phyloP scores from a whole-genome alignment of 164 flowering plant genomes.

The Warburgia ugandensis region DNA sequence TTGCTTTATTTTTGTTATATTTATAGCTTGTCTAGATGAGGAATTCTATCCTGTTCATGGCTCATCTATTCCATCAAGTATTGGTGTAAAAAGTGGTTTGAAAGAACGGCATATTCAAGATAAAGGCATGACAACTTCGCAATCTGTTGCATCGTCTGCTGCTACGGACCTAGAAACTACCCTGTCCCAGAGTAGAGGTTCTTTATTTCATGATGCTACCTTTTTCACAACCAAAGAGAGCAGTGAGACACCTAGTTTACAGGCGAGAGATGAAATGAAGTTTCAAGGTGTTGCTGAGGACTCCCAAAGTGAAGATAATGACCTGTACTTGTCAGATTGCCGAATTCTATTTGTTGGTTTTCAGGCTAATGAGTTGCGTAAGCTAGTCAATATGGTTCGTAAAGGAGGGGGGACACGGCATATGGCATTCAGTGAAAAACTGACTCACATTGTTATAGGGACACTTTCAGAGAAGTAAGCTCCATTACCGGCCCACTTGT shows the following conservation, averaged over 20 bases:
- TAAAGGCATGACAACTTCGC: conserved; percentile 24
- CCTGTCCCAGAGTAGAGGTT: conserved; percentile 43
- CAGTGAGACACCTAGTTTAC: conserved; percentile 21
- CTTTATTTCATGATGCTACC: conserved; percentile 33
- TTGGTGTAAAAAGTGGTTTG: conserved; percentile 18
- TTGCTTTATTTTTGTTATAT: too few species aligned
- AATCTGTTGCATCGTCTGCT: conserved; percentile 25
- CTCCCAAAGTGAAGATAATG: conserved; percentile 72
- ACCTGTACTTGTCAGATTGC: conserved; percentile 85
- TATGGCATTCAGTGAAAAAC: conserved; percentile 52
- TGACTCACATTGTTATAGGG: conserved; percentile 87
- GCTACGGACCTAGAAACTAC: conserved; percentile 37
- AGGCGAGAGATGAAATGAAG: conserved; percentile 34
- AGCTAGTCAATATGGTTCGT: conserved; percentile 64
- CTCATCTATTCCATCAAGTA: conserved; percentile 30
- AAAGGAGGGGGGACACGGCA: conserved; percentile 92
- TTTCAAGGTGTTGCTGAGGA: conserved; percentile 80
- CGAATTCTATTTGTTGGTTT: conserved; percentile 73
- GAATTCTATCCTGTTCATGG: conserved; percentile 66
- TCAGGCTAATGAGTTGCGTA: conserved; percentile 72
- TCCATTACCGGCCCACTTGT: too few species aligned
- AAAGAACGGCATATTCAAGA: conserved; percentile 30
- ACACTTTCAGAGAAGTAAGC: conserved; percentile 76
- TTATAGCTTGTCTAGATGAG: conserved; percentile 80
- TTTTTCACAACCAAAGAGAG: conserved; percentile 24